A percentile compares a stretch with the other conserved stretches of the same genome.
Conservation (phyloP, 805 yeast genomes). For the Debaryomyces hansenii region DNA sequence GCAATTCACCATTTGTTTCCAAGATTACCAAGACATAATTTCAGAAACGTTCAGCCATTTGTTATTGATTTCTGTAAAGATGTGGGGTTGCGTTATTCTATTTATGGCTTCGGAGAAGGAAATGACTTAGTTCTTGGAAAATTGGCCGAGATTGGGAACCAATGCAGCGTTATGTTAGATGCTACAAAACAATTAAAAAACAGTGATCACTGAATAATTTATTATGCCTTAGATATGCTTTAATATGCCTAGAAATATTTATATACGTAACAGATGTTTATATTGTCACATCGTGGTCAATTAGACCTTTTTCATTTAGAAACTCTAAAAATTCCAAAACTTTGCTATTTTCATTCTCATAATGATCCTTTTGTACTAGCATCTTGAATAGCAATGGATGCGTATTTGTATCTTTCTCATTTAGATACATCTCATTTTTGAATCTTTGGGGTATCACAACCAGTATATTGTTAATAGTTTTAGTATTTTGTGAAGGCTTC, state of each 20-base stretch:
- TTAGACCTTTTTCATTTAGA: conserved; percentile 27
- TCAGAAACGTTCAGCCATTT: conserved; percentile 68
- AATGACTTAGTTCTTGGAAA: conserved; percentile 68
- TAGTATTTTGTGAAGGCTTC: conserved; percentile 11
- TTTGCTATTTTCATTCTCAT: conserved; percentile 32
- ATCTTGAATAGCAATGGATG: conserved; percentile 21
- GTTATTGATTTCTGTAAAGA: conserved; percentile 74
- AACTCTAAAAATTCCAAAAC: conserved; percentile 36
- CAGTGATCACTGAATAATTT: conserved; percentile 35
- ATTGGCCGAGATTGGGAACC: conserved; percentile 74
- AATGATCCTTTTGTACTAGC: conserved; percentile 35
- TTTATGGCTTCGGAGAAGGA: conserved; percentile 81
- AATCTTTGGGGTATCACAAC: conserved; percentile 27
- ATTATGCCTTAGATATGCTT: neutral
- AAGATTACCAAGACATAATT: conserved; percentile 83
- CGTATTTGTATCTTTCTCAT: conserved; percentile 12
- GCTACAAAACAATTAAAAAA: conserved; percentile 65
- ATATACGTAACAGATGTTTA: conserved; percentile 1
- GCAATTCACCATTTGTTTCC: conserved; percentile 91
- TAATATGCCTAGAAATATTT: neutral
- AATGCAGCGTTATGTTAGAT: conserved; percentile 72
- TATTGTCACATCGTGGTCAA: conserved; percentile 23
- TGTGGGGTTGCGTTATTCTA: conserved; percentile 76
- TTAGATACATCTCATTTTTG: conserved; percentile 9
- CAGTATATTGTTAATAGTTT: conserved; percentile 23